Conservation (phyloP, 179 eudicot species). For the Nepenthes alata region DNA sequence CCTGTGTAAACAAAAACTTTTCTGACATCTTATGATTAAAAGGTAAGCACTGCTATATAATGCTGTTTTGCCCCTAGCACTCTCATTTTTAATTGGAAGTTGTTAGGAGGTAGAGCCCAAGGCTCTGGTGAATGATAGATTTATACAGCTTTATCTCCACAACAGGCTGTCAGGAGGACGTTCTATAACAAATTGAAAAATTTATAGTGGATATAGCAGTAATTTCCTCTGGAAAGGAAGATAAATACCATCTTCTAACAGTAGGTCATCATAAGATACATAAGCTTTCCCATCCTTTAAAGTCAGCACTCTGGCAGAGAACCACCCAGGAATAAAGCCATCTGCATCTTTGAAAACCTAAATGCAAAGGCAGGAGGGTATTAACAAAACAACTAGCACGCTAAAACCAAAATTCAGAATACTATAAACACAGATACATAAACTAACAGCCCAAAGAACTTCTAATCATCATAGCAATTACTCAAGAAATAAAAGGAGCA, state of each 20-base stretch:
- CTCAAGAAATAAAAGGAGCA: background rate
- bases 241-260: conserved; percentile 50
- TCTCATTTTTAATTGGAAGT: no score
- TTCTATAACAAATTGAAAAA: no score
- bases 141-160: no score
- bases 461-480: background rate
- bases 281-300: conserved; percentile 57
- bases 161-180: no score
- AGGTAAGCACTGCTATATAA: no score
- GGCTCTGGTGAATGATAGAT: no score
- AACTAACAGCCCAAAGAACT: background rate
- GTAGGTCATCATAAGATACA: conserved; percentile 50
- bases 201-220: no score
- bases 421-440: background rate
- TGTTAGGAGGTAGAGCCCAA: no score
- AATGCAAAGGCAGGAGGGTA: conserved; percentile 6
- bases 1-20: no score
- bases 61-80: no score
- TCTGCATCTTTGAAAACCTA: conserved; percentile 60
- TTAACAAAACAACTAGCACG: background rate
- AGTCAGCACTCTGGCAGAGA: conserved; percentile 53
- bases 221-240: background rate
- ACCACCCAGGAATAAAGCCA: conserved; percentile 60
- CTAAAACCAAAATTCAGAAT: no score
- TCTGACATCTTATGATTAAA: no score